Evolutionary conservation across 1,284 basidiomycete genomes (phyloP).

Genomic region (Boletus sp.): DNA sequence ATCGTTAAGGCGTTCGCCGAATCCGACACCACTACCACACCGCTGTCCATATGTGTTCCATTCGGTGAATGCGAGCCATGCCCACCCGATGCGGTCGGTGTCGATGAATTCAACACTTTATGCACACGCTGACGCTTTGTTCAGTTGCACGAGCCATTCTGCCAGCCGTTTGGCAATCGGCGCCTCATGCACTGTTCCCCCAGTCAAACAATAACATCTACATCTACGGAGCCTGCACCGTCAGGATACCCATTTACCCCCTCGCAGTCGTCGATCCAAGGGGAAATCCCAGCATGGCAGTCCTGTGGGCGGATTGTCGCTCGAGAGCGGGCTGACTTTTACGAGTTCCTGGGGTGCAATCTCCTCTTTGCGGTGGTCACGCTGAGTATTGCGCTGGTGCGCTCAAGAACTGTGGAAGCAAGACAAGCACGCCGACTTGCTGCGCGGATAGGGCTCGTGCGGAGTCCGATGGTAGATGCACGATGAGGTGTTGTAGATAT

Average conservation of each 20-base stretch:
- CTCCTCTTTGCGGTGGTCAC: conserved; percentile 65
- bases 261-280: conserved; percentile 33
- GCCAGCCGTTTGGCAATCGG: conserved; percentile 87
- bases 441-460: conserved; percentile 69
- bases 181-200: conserved; percentile 78
- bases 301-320: conserved; percentile 80
- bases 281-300: conserved; percentile 83
- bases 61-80: conserved; percentile 83
- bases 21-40: conserved; percentile 1
- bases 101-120: neutral
- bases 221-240: conserved; percentile 15
- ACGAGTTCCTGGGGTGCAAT: conserved; percentile 84
- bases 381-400: conserved; percentile 59
- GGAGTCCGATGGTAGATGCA: conserved; percentile 16
- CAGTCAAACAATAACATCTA: conserved; percentile 19
- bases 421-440: conserved; percentile 78
- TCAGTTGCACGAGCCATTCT: conserved; percentile 82
- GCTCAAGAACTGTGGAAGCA: conserved; percentile 64
- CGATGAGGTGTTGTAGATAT: conserved; percentile 3
- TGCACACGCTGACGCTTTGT: conserved; percentile 11
- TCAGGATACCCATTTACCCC: conserved; percentile 20
- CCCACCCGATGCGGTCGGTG: conserved; percentile 70
- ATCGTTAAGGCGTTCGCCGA: conserved; percentile 9
- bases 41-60: conserved; percentile 50
- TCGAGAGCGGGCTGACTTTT: conserved; percentile 79